These are phyloP conservation scores for Deakozyma indianensis DNA, from an alignment of 805 yeast species.

Conservation along the genomic window DNA sequence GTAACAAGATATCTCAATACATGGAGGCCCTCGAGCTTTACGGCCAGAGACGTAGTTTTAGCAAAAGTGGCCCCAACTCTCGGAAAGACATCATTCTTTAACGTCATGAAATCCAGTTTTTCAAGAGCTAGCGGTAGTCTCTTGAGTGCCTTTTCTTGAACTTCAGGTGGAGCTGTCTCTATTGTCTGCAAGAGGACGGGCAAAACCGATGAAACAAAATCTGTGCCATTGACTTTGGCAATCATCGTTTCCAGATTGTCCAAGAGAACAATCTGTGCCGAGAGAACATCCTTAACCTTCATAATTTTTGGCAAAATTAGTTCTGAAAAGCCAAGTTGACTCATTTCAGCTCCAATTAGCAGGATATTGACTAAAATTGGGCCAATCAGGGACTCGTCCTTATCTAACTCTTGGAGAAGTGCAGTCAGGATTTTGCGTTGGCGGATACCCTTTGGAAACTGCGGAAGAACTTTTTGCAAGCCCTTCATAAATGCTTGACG, in stretches of 20 bases:
- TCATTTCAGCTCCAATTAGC: constrained; percentile 47
- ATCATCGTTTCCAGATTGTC: constrained; percentile 35
- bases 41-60: constrained; percentile 69
- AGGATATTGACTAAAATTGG: constrained; percentile 41
- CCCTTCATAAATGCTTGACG: constrained; percentile 56
- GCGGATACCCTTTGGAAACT: constrained; percentile 44
- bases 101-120: constrained; percentile 48
- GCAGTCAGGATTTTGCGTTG: constrained; percentile 65
- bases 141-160: constrained; percentile 40
- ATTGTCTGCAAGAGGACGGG: constrained; percentile 27
- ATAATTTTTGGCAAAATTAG: constrained; percentile 36
- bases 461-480: constrained; percentile 34
- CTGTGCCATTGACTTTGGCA: constrained; percentile 35
- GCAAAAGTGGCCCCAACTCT: constrained; percentile 57
- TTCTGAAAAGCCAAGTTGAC: constrained; percentile 68
- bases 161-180: constrained; percentile 19
- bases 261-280: constrained; percentile 30
- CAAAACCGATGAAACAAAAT: constrained; percentile 34
- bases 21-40: constrained; percentile 54
- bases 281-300: constrained; percentile 24
- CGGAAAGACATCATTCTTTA: constrained; percentile 68
- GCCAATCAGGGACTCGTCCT: constrained; percentile 29
- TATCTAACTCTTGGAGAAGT: constrained; percentile 34
- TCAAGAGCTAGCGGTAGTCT: constrained; percentile 29
- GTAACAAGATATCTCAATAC: constrained; percentile 42